These are phyloP conservation scores for Macadamia tetraphylla DNA, from an alignment of 164 flowering plant genomes.

Conservation along the genomic window DNA sequence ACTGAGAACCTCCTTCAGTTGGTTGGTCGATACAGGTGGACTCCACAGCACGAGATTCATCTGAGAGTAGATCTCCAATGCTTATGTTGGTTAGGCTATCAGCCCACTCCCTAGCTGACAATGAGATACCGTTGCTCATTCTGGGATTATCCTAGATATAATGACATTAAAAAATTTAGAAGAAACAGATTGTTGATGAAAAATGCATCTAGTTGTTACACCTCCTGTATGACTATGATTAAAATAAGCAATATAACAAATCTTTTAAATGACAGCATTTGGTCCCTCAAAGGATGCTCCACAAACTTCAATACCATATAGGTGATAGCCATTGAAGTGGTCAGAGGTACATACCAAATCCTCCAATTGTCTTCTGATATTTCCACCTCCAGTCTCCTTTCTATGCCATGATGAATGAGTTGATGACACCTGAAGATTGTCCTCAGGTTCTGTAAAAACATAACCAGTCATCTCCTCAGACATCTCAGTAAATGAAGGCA, in stretches of 20 bases:
- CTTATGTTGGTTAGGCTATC: slow-evolving; percentile 89
- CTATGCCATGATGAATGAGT: slow-evolving; percentile 17
- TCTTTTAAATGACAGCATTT: slow-evolving; percentile 4
- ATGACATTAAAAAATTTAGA: not conserved
- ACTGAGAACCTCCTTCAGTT: slow-evolving; percentile 27
- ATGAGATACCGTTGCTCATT: slow-evolving; percentile 25
- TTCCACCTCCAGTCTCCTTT: slow-evolving; percentile 20
- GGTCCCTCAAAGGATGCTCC: too few relatives aligned
- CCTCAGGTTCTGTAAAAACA: slow-evolving; percentile 9
- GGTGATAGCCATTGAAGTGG: slow-evolving; percentile 1
- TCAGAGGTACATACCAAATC: slow-evolving; percentile 36
- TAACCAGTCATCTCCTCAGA: slow-evolving; percentile 16
- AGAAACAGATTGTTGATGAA: not conserved
- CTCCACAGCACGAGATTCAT: slow-evolving; percentile 38
- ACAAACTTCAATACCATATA: not conserved
- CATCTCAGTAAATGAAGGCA: slow-evolving; percentile 13
- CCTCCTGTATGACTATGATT: not conserved
- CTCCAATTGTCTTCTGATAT: slow-evolving; percentile 22
- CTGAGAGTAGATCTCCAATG: slow-evolving; percentile 71
- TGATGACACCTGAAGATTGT: slow-evolving; percentile 14
- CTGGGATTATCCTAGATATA: slow-evolving; percentile 37
- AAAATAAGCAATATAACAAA: too few relatives aligned
- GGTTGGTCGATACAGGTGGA: slow-evolving; percentile 29
- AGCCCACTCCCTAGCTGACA: slow-evolving; percentile 87
- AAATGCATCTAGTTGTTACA: not conserved